Evolutionary conservation across 2,329 filamentous ascomycete species (phyloP), one percentile per base, ranked within the genome.

Genomic region (Coniosporium tulheliwenetii): DNA sequence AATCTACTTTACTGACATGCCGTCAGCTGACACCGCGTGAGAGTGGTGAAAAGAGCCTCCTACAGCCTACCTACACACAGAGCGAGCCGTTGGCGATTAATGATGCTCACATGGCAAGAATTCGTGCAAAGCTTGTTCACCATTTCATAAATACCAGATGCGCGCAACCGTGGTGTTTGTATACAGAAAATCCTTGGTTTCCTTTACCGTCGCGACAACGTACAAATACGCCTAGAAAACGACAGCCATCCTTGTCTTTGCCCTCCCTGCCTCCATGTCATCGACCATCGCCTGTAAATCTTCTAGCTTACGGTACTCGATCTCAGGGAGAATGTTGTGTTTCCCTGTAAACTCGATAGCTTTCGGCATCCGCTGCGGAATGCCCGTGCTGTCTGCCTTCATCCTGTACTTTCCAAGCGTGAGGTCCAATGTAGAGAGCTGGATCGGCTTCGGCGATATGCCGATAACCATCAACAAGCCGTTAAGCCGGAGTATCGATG

Each of bases 391-490:
- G 34, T 64, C 62, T 8, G 58, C 59, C 47, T 62, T 63, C 47
- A 65, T 56, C 30, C 56, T 53, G 47, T 63, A 65, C 26, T 48
- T 51, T 0, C 60, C 59, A n/a, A 60, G 56, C 1, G 59, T 55
- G 19, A 66, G 50, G 32, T 64, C 62, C 46, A 64, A 59, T 2
- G 57, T 57, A 14, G 52, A 58, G 38, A 62, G 50, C 38, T 55
- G 51, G 9, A 66, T 42, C 4, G 55, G 50, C 39, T 62, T 55
- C 1, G 53, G 48, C 5, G 62, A 53, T 38, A 66, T 59, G 3
- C 64, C 63, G 38, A 65, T 57, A 5, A 65, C 52, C 64, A 66
- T 64, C 37, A 67, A 44, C 4, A 61, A 50, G 8, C 63, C 63
- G 8, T 59, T 57, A 3, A 60, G 48, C 32, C 57, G 48, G 15